Base-by-base conservation (phyloP, 2,329 filamentous ascomycete species). In the Aureobasidium uvarum region DNA sequence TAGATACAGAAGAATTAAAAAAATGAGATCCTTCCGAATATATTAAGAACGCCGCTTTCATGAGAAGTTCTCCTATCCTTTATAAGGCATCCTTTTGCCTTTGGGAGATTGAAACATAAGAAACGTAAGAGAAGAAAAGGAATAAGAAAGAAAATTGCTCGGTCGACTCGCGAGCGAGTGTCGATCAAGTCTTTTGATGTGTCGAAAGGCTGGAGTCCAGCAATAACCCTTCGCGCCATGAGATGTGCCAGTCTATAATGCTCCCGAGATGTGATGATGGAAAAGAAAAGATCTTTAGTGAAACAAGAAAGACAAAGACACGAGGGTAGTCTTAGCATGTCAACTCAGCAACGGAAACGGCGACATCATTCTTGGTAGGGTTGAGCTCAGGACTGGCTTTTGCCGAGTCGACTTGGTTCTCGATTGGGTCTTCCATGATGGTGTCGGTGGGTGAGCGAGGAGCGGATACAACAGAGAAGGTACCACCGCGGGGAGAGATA, bases 381-480 rank as follows among this genome's bases (percentile, higher is more conserved):
- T 25, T 39, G 52, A 64, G 62, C 7, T 56, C 50, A 18, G 62
- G 62, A 36, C 62, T 65, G 28, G 51, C 54, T 36, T 59, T 65
- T 20, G 63, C 63, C 2, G 63, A 65, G 54, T 65, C 63, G 51
- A 64, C 23, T 13, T 50, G 41, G 13, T 5, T 11, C 33, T 64
- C 62, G n/a, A 28, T 7, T 2, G 43, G 31, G 2, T 54, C 60
- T 38, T 63, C 60, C 60, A 63, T 63, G 38, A 63, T 63, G 8
- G 60, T 63, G 50, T 63, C 60, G 36, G 48, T 6, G 7, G 60
- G 60, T 54, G 60, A 63, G 31, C 11, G 58, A 63, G 60, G 48
- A 23, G n/a, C 39, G 38, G 60, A 54, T 31, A 23, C 36, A 39
- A 25, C 1, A 13, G 50, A 45, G 60, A 63, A 63, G 13, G 48